Percentiles rank a stretch among this genome's conserved stretches.
phyloP scores from a whole-genome alignment of 1,139 yeast genomes.

The Candida tetrigidarum region DNA sequence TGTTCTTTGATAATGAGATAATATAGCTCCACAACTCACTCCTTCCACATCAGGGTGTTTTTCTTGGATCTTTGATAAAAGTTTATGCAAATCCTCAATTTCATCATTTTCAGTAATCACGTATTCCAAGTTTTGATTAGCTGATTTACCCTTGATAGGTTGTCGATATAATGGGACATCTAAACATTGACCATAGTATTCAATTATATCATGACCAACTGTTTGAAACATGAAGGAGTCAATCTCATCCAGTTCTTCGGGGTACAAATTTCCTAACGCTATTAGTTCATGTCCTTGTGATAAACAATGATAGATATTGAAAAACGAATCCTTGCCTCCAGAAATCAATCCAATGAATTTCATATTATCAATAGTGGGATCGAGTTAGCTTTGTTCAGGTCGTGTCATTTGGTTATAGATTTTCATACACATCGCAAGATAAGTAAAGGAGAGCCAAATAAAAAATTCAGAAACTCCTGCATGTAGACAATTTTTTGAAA shows the following conservation, averaged over 20 bases:
- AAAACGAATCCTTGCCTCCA: constrained; percentile 97
- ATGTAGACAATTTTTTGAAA: not conserved
- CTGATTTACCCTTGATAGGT: constrained; percentile 60
- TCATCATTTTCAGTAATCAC: constrained; percentile 70
- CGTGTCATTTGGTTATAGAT: constrained; percentile 4
- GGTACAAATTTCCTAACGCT: constrained; percentile 85
- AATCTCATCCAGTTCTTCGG: constrained; percentile 64
- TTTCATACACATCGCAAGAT: too few relatives aligned
- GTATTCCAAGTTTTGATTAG: constrained; percentile 73
- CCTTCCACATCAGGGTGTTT: constrained; percentile 78
- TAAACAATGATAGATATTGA: constrained; percentile 81
- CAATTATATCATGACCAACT: constrained; percentile 88
- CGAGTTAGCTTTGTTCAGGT: not conserved
- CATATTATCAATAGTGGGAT: constrained; percentile 46
- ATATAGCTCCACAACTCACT: constrained; percentile 94
- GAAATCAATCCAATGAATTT: constrained; percentile 90
- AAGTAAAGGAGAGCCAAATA: not conserved
- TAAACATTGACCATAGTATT: constrained; percentile 66
- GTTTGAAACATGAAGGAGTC: constrained; percentile 99
- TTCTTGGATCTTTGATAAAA: constrained; percentile 50
- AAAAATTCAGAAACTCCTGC: not conserved
- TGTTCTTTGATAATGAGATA: constrained; percentile 91
- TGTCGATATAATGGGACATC: constrained; percentile 81
- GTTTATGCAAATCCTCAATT: constrained; percentile 72
- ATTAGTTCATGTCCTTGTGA: constrained; percentile 81